A percentile compares a stretch with the other conserved stretches of the same genome.
Evolutionary conservation across 176 grass and related monocot genomes (phyloP).

Genomic region (Pontederia paniculata): DNA sequence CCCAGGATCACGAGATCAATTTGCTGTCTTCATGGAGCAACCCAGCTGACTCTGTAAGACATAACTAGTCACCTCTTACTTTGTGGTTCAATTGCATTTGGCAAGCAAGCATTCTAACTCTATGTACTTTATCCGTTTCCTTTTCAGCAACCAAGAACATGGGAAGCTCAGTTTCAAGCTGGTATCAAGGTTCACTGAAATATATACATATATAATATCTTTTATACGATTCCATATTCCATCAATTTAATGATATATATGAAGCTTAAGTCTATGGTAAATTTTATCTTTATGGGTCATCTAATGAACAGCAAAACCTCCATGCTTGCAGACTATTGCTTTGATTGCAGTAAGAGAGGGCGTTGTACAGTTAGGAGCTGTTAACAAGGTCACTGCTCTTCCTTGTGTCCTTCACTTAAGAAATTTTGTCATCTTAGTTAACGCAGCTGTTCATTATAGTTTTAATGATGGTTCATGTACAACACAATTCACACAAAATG

Average conservation of each 20-base stretch:
- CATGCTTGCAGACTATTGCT: constrained; percentile 68
- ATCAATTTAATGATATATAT: not conserved
- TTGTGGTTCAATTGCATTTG: no score
- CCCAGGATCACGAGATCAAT: constrained; percentile 48
- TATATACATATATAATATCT: not conserved
- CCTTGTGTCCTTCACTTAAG: constrained; percentile 7
- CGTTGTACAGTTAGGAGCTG: constrained; percentile 89
- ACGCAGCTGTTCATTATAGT: no score
- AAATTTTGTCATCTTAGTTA: no score
- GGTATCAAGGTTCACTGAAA: constrained; percentile 56
- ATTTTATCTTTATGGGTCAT: constrained; percentile 6
- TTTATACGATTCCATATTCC: no score
- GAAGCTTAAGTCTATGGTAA: no score
- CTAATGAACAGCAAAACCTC: not conserved
- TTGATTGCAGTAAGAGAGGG: constrained; percentile 91
- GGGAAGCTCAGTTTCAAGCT: constrained; percentile 94
- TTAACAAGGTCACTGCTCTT: constrained; percentile 55
- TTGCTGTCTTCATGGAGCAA: constrained; percentile 79
- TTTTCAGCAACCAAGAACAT: constrained; percentile 85
- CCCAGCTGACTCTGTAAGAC: constrained; percentile 76
- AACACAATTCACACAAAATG: no score
- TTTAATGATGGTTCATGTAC: no score
- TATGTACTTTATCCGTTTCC: not conserved
- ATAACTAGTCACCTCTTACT: no score
- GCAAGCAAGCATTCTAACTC: not conserved